These are phyloP conservation scores for Punica granatum DNA, from an alignment of 345 rosid species.

Conservation along the genomic window DNA sequence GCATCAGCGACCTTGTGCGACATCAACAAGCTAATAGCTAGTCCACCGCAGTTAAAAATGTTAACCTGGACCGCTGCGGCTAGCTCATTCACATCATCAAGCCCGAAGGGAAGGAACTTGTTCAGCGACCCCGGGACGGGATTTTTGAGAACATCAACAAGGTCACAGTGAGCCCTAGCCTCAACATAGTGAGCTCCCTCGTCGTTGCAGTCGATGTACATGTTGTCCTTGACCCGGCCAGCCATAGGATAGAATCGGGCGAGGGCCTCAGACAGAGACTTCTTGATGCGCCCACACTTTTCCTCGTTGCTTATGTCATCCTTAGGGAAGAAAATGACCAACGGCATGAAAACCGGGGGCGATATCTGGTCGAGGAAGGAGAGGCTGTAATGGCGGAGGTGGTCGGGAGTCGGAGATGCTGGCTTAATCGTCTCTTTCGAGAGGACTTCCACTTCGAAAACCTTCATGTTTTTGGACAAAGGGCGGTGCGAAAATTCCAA, in stretches of 20 bases:
- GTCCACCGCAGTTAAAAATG: conserved; percentile 36
- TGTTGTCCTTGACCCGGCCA: conserved; percentile 25
- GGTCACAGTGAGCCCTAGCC: conserved; percentile 18
- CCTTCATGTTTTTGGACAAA: conserved; percentile 12
- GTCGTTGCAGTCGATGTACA: conserved; percentile 24
- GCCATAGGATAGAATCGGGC: conserved; percentile 25
- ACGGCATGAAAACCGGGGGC: conserved; percentile 23
- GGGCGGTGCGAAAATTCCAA: too few relatives aligned
- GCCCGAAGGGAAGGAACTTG: conserved; percentile 14
- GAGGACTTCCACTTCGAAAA: conserved; percentile 18
- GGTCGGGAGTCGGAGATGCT: conserved; percentile 28
- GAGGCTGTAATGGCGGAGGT: conserved; percentile 21
- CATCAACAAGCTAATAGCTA: conserved; percentile 19
- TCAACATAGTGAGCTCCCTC: conserved; percentile 22
- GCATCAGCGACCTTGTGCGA: conserved; percentile 46
- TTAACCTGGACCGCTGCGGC: conserved; percentile 16
- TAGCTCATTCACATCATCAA: conserved; percentile 12
- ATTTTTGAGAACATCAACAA: conserved; percentile 11
- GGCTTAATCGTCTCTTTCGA: conserved; percentile 28
- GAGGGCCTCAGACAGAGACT: conserved; percentile 17
- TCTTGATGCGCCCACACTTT: conserved; percentile 12
- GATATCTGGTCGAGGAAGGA: conserved; percentile 35
- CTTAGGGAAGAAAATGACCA: conserved; percentile 25
- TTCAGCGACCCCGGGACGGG: conserved; percentile 15
- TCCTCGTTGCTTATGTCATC: conserved; percentile 3